Evolutionary conservation across 2,329 filamentous ascomycete species (phyloP).

Genomic region (Ophiostoma novo-ulmi): DNA sequence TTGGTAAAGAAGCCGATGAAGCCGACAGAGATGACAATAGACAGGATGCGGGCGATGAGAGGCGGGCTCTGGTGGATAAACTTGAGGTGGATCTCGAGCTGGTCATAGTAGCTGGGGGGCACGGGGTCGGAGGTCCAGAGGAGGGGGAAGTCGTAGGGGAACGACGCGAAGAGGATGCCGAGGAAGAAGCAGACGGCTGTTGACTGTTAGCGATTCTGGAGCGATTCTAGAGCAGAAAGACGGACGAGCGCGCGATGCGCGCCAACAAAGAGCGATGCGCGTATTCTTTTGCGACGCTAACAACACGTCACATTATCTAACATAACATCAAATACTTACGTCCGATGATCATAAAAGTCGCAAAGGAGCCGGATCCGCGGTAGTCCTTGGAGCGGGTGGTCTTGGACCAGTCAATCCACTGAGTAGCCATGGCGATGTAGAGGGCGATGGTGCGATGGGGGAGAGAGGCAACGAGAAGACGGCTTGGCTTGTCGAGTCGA

Average conservation of each 20-base stretch:
- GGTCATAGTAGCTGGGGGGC: constrained; percentile 66
- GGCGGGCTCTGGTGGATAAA: constrained; percentile 89
- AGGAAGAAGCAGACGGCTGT: constrained; percentile 93
- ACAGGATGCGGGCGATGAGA: constrained; percentile 85
- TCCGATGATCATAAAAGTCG: constrained; percentile 93
- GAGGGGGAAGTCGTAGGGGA: constrained; percentile 92
- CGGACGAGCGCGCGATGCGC: background rate
- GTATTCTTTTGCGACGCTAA: background rate
- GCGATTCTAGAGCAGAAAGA: background rate
- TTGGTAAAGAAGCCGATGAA: constrained; percentile 87
- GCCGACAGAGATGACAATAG: constrained; percentile 85
- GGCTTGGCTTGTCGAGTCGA: background rate
- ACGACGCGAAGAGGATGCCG: constrained; percentile 91
- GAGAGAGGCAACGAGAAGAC: background rate
- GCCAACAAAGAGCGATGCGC: background rate
- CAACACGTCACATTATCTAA: background rate
- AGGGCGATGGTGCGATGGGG: background rate
- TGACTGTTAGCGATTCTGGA: constrained; percentile 19
- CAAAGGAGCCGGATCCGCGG: constrained; percentile 67
- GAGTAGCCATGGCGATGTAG: constrained; percentile 26
- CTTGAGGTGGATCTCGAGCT: constrained; percentile 82
- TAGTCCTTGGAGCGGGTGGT: constrained; percentile 54
- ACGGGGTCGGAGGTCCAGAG: constrained; percentile 69
- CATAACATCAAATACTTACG: constrained; percentile 56
- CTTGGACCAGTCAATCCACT: constrained; percentile 51